Percentiles rank a stretch among this genome's conserved stretches.
Conservation (phyloP, 768 basidiomycete genomes). For the Mycena olivaceomarginata region DNA sequence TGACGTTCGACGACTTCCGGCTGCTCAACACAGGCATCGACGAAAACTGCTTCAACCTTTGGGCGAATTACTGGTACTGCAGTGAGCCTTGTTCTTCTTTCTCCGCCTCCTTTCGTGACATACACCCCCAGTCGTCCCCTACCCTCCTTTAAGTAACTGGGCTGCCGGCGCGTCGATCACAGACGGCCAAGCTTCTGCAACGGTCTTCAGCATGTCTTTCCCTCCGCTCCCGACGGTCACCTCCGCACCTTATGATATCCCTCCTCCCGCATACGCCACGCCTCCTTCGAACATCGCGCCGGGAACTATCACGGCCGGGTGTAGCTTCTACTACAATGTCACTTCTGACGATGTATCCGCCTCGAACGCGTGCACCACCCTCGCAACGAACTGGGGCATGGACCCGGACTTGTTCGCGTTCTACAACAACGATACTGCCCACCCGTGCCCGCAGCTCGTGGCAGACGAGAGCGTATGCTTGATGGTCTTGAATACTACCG, state of each 20-base stretch:
- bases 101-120: slow-evolving; percentile 5
- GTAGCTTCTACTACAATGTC: slow-evolving; percentile 1
- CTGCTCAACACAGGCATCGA: not conserved
- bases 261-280: not conserved
- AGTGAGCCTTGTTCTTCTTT: not conserved
- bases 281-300: slow-evolving; percentile 14
- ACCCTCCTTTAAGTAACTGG: slow-evolving; percentile 13
- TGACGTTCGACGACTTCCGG: slow-evolving; percentile 3
- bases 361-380: not conserved
- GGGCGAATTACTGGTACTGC: not conserved
- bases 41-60: slow-evolving; percentile 7
- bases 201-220: not conserved
- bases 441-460: not conserved
- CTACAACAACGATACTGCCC: not conserved
- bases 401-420: slow-evolving; percentile 19
- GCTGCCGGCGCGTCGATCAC: not conserved
- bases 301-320: slow-evolving; percentile 6
- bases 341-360: not conserved
- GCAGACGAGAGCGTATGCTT: not conserved
- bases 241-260: not conserved
- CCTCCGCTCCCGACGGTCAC: not conserved
- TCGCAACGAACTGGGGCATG: slow-evolving; percentile 6
- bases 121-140: slow-evolving; percentile 3
- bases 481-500: not conserved
- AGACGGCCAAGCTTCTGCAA: not conserved